These are phyloP conservation scores for Barnettozyma botsteinii DNA, from an alignment of 805 yeast species.

Conservation along the genomic window DNA sequence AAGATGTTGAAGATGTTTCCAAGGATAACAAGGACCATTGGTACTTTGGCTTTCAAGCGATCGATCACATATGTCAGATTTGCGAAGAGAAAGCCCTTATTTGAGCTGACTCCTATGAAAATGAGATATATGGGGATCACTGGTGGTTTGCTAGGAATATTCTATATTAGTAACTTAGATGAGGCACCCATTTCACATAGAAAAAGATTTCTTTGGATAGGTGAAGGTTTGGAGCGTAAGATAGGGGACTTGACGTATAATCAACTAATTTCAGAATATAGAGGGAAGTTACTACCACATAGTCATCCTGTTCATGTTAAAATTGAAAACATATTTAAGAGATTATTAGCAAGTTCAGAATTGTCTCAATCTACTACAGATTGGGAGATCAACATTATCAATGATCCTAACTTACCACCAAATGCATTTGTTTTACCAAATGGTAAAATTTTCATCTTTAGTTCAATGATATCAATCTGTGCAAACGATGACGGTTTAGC, in stretches of 20 bases:
- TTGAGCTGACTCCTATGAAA: slow-evolving; percentile 17
- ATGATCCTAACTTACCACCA: slow-evolving; percentile 70
- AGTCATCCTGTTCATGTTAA: slow-evolving; percentile 51
- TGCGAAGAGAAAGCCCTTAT: slow-evolving; percentile 3
- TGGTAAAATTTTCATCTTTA: slow-evolving; percentile 89
- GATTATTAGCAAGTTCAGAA: slow-evolving; percentile 55
- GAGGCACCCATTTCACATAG: slow-evolving; percentile 80
- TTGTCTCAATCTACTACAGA: slow-evolving; percentile 31
- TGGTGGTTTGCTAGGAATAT: slow-evolving; percentile 28
- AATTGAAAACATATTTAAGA: slow-evolving; percentile 58
- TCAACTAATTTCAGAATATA: slow-evolving; percentile 52
- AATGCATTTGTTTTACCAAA: slow-evolving; percentile 96
- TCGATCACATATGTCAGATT: slow-evolving; percentile 6
- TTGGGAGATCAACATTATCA: slow-evolving; percentile 81
- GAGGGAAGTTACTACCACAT: slow-evolving; percentile 50
- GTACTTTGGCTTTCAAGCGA: neutral
- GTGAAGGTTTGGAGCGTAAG: slow-evolving; percentile 53
- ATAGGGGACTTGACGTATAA: slow-evolving; percentile 62
- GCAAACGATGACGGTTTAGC: slow-evolving; percentile 85
- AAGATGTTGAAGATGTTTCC: too few relatives aligned
- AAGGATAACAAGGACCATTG: too few relatives aligned
- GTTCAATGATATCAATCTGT: slow-evolving; percentile 73
- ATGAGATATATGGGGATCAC: slow-evolving; percentile 13
- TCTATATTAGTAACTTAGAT: slow-evolving; percentile 53
- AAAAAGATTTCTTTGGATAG: slow-evolving; percentile 63